Conservation (phyloP, 2,329 filamentous ascomycete genomes). For the Aspergillus persii region DNA sequence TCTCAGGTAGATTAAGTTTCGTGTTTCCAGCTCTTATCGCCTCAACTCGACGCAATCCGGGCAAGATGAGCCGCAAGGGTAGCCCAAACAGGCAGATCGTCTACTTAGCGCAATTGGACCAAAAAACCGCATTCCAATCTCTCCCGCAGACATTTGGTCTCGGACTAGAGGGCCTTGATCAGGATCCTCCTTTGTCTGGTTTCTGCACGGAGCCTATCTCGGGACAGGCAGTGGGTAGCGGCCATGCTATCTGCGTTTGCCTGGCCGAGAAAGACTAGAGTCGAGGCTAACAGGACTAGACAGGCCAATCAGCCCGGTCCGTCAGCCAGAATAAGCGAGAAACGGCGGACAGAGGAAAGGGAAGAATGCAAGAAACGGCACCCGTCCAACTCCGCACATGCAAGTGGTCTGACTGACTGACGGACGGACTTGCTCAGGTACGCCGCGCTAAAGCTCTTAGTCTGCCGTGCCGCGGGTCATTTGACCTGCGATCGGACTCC, state of each 20-base stretch:
- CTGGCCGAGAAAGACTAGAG: too few relatives aligned
- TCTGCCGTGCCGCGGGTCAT: constrained; percentile 8
- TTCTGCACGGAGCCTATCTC: not conserved
- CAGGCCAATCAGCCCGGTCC: not conserved
- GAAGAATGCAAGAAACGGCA: not conserved
- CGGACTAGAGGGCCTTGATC: not conserved
- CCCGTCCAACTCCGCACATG: constrained; percentile 11
- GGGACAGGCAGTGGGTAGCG: not conserved
- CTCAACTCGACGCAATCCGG: not conserved
- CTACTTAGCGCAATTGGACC: not conserved
- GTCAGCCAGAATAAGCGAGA: not conserved
- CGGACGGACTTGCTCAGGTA: not conserved
- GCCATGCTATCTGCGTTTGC: not conserved
- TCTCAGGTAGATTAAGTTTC: not conserved
- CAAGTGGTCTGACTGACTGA: constrained; percentile 5
- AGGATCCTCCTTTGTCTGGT: not conserved
- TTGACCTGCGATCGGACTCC: constrained; percentile 20
- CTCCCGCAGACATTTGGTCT: not conserved
- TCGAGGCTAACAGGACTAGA: too few relatives aligned
- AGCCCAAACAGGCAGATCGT: not conserved
- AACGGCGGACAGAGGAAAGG: not conserved
- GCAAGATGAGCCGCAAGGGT: not conserved
- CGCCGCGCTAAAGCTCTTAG: not conserved
- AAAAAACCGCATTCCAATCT: not conserved
- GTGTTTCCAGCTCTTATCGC: not conserved